Evolutionary conservation across 106 monocot species (phyloP), one percentile per base, ranked within the genome.

Genomic region (Dendrobium officinale): DNA sequence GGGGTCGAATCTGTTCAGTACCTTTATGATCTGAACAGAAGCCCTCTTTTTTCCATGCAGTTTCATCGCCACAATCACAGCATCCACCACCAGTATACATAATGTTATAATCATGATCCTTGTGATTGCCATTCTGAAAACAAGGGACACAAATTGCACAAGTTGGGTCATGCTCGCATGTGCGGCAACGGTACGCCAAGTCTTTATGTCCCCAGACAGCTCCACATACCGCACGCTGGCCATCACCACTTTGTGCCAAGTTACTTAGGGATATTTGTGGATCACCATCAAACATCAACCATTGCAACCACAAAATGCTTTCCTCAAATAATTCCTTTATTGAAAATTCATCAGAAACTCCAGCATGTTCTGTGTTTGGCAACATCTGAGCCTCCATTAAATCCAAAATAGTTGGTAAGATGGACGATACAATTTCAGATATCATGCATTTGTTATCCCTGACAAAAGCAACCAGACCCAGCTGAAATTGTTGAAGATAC

Each of bases 101-200:
- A 37, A 95, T 93, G 45, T 89, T 93, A 76, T 99, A 99, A 82
- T 99, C 98, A 85, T 99, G 98, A 31, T 88, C 95, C 72, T 85
- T 83, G 81, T 99, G 98, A 83, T 91, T 78, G 10, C 98, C 95
- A 66, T 99, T 89, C 82, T 90, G 86, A 49, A 99, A 99, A 77
- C 98, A 99, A 49, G 98, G 91, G 72, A 99, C 95, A 80, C 98
- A 99, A 33, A 99, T 95, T 9, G 93, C 95, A 83, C 98, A 99
- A 67, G 98, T 95, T 58, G 87, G 89, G 68, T 99, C 98, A 82
- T 85, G 75, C 78, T 95, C 95, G 66, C 98, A 99, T 22, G 98
- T 99, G 10, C 86, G 83, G 87, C 98, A 99, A 3, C 86, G 92
- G 70, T 99, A 99, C 44, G 98, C 98, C 43, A 99, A 82, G 61